Base-by-base conservation (phyloP, 306 rosid species). In the Begonia loranthoides region DNA sequence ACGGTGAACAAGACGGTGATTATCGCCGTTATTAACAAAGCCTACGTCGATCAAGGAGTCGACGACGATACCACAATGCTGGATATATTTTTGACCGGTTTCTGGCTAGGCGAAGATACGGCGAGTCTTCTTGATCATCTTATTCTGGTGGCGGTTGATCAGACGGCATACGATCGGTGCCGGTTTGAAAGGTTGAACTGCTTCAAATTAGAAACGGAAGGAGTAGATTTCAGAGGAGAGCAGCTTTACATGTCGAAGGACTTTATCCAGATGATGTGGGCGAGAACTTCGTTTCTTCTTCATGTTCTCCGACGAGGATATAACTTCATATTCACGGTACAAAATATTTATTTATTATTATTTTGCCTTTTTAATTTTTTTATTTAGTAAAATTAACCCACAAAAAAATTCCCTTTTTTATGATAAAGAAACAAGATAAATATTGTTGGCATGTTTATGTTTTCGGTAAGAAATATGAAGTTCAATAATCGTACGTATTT, bases 71-170 rank as follows among this genome's bases (percentile, higher is more conserved):
- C 57, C 51, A 28, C 55, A 8, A 70, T 65, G 71, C 70, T 64
- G 41, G 75, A 70, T 9, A 12, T 70, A 33, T 70, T 70, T 55
- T 12, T 59, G 36, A 59, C 59, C 17, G 24, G 63, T 12, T 70
- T 70, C 13, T 64, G 70, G 66, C 36, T 50, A 3, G 75, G 75
- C 13, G 75, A 70, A 41, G 70, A 45, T 48, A 64, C 70, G 12
- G 9, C 49, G 38, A 28, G 13, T 36, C n/a, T 70, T 66, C n/a
- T 51, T 6, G 10, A 48, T 28, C 70, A 60, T 48, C 71, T 70
- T 2, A 55, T 70, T 1, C 19, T 65, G 0, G 71, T 70, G 14
- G 57, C 64, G 9, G 56, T 57, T 3, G 71, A 70, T 13, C 52
- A 59, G 56, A 54, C 56, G 40, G 60, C 70, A 13, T 59, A 48